phyloP scores from a whole-genome alignment of 2,329 filamentous ascomycete genomes.

The Stemphylium beticola region DNA sequence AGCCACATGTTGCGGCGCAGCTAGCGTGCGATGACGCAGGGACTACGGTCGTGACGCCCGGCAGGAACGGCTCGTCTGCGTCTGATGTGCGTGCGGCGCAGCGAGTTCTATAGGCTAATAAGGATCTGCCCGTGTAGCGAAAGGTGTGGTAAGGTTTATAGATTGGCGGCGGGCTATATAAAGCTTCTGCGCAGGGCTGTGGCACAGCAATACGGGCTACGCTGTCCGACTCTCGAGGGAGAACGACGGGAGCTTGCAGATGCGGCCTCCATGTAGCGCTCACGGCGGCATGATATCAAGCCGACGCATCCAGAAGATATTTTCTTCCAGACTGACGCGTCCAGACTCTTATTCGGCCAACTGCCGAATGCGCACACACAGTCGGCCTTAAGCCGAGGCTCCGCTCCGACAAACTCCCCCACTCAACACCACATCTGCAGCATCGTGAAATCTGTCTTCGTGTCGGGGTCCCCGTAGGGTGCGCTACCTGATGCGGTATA shows the following conservation, averaged over 20 bases:
- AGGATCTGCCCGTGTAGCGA: not conserved
- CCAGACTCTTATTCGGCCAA: constrained; percentile 2
- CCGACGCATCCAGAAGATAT: not conserved
- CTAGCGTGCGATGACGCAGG: not conserved
- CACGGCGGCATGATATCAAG: not conserved
- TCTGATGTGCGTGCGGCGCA: constrained; percentile 14
- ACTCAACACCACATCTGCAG: constrained; percentile 24
- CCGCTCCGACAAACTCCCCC: constrained; percentile 2
- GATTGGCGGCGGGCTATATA: too few species aligned
- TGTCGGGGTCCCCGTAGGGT: constrained; percentile 5
- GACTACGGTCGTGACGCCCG: too few species aligned
- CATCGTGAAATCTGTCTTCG: constrained; percentile 23
- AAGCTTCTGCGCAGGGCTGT: not conserved
- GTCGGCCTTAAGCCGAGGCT: constrained; percentile 7
- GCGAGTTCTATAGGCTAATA: constrained; percentile 7
- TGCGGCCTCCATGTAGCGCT: not conserved
- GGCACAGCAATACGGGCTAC: not conserved
- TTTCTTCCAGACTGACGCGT: not conserved
- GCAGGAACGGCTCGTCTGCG: not conserved
- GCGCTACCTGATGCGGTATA: constrained; percentile 9
- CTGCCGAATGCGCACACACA: not conserved
- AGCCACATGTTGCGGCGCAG: constrained; percentile 8
- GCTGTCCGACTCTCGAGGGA: not conserved
- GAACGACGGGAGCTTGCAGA: too few species aligned
- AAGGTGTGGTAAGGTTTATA: not conserved